These are phyloP conservation scores for Tolypocladium tropicale DNA, from an alignment of 2,329 filamentous ascomycete species.

Conservation along the genomic window DNA sequence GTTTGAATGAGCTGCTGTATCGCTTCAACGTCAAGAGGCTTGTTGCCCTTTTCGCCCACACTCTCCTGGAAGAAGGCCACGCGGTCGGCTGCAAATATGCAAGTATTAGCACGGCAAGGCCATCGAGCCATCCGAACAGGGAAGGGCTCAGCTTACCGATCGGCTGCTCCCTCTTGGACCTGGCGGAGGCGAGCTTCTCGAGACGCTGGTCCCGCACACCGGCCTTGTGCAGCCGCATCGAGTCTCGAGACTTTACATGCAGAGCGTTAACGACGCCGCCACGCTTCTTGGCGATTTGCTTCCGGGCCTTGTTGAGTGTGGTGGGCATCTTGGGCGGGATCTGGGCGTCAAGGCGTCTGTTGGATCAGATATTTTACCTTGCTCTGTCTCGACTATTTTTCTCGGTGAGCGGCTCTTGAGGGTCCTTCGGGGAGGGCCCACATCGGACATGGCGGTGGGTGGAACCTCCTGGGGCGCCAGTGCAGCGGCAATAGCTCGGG, in stretches of 20 bases:
- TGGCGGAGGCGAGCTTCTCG: constrained; percentile 56
- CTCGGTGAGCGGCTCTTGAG: not conserved
- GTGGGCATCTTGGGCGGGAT: constrained; percentile 56
- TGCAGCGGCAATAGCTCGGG: not conserved
- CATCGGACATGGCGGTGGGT: not conserved
- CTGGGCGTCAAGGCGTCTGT: not conserved
- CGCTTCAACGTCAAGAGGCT: constrained; percentile 41
- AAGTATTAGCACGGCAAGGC: not conserved
- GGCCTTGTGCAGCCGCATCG: constrained; percentile 69
- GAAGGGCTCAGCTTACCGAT: constrained; percentile 46
- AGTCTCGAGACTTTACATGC: constrained; percentile 83
- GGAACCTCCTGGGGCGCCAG: too few species aligned
- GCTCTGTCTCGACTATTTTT: not conserved
- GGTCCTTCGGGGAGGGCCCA: not conserved
- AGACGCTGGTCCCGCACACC: constrained; percentile 74
- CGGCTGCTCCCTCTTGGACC: constrained; percentile 64
- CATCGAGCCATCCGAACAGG: not conserved
- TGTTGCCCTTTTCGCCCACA: constrained; percentile 36
- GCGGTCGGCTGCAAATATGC: constrained; percentile 19
- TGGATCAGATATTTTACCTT: not conserved
- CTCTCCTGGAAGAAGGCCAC: constrained; percentile 59
- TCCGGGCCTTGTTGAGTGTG: constrained; percentile 71
- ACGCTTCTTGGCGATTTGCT: constrained; percentile 84
- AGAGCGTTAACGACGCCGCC: constrained; percentile 62
- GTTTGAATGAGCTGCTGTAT: constrained; percentile 52